A percentile compares a stretch with the other conserved stretches of the same genome.
Evolutionary conservation across 2,329 filamentous ascomycete genomes (phyloP).

Genomic region (Colletotrichum plurivorum): DNA sequence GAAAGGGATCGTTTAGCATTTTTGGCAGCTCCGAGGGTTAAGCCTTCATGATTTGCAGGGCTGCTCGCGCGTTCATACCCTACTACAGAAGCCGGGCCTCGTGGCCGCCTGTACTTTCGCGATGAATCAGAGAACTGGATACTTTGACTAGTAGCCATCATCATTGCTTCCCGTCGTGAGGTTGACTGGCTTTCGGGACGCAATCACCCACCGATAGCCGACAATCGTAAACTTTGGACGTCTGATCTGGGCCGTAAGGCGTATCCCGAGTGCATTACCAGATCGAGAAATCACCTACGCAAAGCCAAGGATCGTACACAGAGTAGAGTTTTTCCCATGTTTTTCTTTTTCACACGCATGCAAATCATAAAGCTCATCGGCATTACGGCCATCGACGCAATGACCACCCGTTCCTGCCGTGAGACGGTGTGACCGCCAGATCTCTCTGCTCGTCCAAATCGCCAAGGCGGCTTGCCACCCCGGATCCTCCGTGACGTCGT

Average conservation of each 20-base stretch:
- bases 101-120: slow-evolving; percentile 24
- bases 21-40: slow-evolving; percentile 13
- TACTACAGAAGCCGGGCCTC: slow-evolving; percentile 26
- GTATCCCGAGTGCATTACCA: neutral
- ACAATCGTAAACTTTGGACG: neutral
- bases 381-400: slow-evolving; percentile 16
- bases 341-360: too few relatives aligned
- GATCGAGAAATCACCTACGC: neutral
- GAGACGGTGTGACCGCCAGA: slow-evolving; percentile 5
- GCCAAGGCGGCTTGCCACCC: slow-evolving; percentile 1
- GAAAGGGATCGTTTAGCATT: neutral
- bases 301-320: neutral
- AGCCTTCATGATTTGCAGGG: slow-evolving; percentile 2
- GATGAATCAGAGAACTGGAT: neutral
- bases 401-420: slow-evolving; percentile 4
- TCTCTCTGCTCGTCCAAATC: slow-evolving; percentile 11
- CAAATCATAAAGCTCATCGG: neutral
- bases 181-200: too few relatives aligned
- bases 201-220: too few relatives aligned
- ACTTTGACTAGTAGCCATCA: neutral
- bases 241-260: neutral
- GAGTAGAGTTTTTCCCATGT: too few relatives aligned
- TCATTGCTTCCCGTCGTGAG: too few relatives aligned
- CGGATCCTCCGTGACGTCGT: neutral
- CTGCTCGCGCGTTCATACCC: slow-evolving; percentile 22